Evolutionary conservation across 192 early-diverging fungal genomes (phyloP).

Genomic region (Chytriomyces hyalinus): DNA sequence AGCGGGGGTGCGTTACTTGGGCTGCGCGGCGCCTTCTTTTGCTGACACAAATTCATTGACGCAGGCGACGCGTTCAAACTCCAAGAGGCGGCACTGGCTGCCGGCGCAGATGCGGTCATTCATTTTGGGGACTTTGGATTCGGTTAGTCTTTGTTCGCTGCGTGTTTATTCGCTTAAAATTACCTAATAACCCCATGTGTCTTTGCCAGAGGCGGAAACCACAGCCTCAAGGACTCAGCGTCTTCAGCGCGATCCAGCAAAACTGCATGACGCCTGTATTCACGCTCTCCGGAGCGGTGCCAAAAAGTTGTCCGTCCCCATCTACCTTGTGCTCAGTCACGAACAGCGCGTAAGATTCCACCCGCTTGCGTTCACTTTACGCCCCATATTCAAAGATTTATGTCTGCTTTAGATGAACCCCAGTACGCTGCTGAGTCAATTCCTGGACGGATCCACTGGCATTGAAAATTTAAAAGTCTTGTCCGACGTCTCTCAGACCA

Average conservation of each 20-base stretch:
- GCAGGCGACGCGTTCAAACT: slow-evolving; percentile 12
- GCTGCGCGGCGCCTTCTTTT: slow-evolving; percentile 9
- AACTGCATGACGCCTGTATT: background rate
- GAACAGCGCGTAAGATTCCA: background rate
- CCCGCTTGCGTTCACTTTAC: background rate
- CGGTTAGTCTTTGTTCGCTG: background rate
- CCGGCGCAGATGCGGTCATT: slow-evolving; percentile 12
- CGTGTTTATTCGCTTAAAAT: background rate
- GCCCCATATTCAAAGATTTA: background rate
- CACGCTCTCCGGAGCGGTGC: background rate
- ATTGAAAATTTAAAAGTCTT: no score
- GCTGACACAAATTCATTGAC: slow-evolving; percentile 1
- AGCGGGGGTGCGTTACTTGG: background rate
- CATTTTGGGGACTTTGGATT: slow-evolving; percentile 25
- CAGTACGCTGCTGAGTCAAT: no score
- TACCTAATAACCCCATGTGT: background rate
- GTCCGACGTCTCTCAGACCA: background rate
- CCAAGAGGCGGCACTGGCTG: background rate
- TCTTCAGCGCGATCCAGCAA: no score
- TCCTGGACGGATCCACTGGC: no score
- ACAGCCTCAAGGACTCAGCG: background rate
- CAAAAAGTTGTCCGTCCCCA: slow-evolving; percentile 4
- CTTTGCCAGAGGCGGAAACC: background rate
- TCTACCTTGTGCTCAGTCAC: background rate
- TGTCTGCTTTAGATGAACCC: no score